Base-by-base conservation (phyloP, 306 rosid genomes). In the Vigna radiata region DNA sequence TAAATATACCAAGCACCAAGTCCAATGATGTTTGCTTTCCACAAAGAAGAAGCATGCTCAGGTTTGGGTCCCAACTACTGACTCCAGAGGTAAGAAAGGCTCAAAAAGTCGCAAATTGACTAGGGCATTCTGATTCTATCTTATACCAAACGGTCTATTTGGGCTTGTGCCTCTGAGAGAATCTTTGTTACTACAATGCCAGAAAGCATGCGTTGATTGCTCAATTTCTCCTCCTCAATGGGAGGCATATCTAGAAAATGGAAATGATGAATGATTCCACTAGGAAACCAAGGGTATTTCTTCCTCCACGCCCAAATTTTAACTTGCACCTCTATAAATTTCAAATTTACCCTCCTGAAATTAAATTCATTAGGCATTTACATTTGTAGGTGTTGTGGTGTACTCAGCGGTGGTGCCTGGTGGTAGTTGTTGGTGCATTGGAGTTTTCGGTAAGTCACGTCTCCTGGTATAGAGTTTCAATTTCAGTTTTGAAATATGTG, bases 41-140 rank as follows among this genome's bases (percentile, higher is more conserved):
- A 79, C 81, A 76, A 82, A 85, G 84, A 85, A 75, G 79, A 71
- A 83, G 89, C 89, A 86, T 86, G 87, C 89, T 37, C 48, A 19
- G 83, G 48, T 68, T 81, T 72, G 89, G 89, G 89, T 53, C 89
- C 89, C 89, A 79, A 75, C 31, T 31, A 63, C 14, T 63, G 72
- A 69, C 75, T 55, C 76, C 16, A 55, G 53, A 37, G 77, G 31
- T 72, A 78, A 78, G 73, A 68, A 31, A 70, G 83, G 70, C 72
- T 72, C 36, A 73, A 73, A 84, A 80, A 85, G 86, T 82, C 72
- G 44, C 72, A 29, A 77, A 62, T 78, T 4, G 76, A 70, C 71
- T 84, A 61, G 68, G 70, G 50, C 73, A 17, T 27, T 71, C 68
- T 81, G 70, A 43, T 75, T 15, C 46, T 15, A 23, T 58, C 25